phyloP scores from a whole-genome alignment of 495 filamentous ascomycete species.

The Bryoglossum gracile region DNA sequence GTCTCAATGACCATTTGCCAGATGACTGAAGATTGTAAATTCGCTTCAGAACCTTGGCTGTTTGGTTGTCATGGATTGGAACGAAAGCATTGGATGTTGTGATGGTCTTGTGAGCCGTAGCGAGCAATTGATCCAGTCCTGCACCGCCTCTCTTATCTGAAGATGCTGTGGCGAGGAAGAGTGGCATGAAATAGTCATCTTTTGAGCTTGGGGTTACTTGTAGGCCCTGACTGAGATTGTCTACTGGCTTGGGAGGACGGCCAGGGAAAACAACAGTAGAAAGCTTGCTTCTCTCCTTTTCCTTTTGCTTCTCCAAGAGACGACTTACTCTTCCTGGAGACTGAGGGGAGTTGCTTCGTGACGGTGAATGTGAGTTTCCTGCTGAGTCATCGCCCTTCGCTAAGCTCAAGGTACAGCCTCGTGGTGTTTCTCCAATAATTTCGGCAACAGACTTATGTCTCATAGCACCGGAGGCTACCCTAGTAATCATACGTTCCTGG shows the following conservation, averaged over 20 bases:
- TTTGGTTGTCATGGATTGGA: constrained; percentile 72
- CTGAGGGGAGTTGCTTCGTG: constrained; percentile 35
- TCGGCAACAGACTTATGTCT: constrained; percentile 68
- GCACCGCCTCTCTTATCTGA: constrained; percentile 50
- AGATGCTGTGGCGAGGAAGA: constrained; percentile 66
- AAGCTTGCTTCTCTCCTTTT: constrained; percentile 56
- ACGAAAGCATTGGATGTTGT: constrained; percentile 70
- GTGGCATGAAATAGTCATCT: constrained; percentile 70
- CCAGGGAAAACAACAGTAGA: constrained; percentile 68
- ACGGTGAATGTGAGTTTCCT: constrained; percentile 29
- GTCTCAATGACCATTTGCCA: constrained; percentile 84
- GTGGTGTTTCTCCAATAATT: constrained; percentile 58
- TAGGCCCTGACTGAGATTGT: constrained; percentile 27
- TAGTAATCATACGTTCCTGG: constrained; percentile 51
- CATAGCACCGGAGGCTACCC: constrained; percentile 59
- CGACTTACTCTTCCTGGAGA: constrained; percentile 36
- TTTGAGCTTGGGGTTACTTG: constrained; percentile 26
- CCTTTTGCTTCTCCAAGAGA: constrained; percentile 50
- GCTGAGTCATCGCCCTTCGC: constrained; percentile 23
- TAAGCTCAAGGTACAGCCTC: constrained; percentile 26
- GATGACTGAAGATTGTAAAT: constrained; percentile 85
- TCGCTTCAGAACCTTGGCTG: constrained; percentile 70
- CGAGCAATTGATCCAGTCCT: constrained; percentile 59
- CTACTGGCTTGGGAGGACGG: constrained; percentile 41
- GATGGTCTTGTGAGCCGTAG: constrained; percentile 73